These are phyloP conservation scores for Cucumis melo DNA, from an alignment of 306 rosid genomes.

Conservation along the genomic window DNA sequence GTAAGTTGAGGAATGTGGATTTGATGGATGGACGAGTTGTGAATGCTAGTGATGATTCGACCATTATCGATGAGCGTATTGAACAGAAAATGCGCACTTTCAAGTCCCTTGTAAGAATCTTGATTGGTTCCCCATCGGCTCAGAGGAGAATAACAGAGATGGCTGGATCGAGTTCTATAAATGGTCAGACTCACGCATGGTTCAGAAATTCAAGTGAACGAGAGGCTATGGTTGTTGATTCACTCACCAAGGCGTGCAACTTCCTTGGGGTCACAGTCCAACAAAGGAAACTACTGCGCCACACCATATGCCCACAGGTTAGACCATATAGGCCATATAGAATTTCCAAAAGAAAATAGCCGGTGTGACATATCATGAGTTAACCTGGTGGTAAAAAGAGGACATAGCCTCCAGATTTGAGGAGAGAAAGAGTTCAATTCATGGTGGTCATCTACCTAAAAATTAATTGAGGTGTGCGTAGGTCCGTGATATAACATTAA, in stretches of 20 bases:
- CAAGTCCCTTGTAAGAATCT: slow-evolving; percentile 51
- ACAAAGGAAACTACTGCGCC: slow-evolving; percentile 65
- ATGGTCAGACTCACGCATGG: slow-evolving; percentile 21
- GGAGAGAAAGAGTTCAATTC: too few relatives aligned
- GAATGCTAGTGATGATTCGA: slow-evolving; percentile 31
- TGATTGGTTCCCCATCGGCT: slow-evolving; percentile 43
- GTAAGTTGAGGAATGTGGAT: slow-evolving; percentile 40
- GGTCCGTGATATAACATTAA: too few relatives aligned
- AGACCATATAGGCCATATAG: not conserved
- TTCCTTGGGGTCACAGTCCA: slow-evolving; percentile 55
- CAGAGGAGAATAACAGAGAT: slow-evolving; percentile 28
- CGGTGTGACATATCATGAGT: too few relatives aligned
- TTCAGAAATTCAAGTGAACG: slow-evolving; percentile 53
- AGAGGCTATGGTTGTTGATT: slow-evolving; percentile 43
- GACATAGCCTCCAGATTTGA: too few relatives aligned
- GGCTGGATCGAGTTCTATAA: slow-evolving; percentile 2
- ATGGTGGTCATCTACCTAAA: too few relatives aligned
- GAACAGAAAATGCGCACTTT: slow-evolving; percentile 38
- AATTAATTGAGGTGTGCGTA: too few relatives aligned
- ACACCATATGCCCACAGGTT: slow-evolving; percentile 32
- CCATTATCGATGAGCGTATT: slow-evolving; percentile 27
- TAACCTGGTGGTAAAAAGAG: too few relatives aligned
- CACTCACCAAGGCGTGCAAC: slow-evolving; percentile 51
- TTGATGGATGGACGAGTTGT: slow-evolving; percentile 49
- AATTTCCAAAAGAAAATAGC: not conserved